These are phyloP conservation scores for Dissophora globulifera DNA, from an alignment of 192 early-diverging fungal genomes.

Conservation along the genomic window DNA sequence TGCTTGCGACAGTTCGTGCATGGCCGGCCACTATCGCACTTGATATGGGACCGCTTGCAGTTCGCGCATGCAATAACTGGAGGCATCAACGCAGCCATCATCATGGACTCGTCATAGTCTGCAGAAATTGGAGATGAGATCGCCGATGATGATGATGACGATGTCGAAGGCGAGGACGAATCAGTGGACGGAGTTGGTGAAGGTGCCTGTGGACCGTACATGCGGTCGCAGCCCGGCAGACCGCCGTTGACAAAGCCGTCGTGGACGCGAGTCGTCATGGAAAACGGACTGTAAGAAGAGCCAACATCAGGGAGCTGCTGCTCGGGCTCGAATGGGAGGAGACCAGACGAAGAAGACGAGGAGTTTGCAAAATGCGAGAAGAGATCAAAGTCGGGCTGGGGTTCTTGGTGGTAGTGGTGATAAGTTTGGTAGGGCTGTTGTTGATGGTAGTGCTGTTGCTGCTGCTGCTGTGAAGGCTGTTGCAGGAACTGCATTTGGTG, in stretches of 20 bases:
- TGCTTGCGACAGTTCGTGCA: slow-evolving; percentile 46
- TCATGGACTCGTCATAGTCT: slow-evolving; percentile 5
- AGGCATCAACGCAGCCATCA: neutral
- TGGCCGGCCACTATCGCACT: slow-evolving; percentile 42
- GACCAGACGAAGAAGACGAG: neutral
- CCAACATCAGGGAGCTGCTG: too few relatives aligned
- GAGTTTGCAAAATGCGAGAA: neutral
- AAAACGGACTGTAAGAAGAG: neutral
- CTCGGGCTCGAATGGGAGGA: slow-evolving; percentile 4
- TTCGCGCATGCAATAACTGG: slow-evolving; percentile 37
- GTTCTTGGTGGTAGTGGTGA: too few relatives aligned
- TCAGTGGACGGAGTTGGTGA: slow-evolving; percentile 9
- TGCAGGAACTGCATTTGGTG: neutral
- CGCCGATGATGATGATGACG: slow-evolving; percentile 22
- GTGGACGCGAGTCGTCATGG: neutral
- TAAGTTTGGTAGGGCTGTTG: too few relatives aligned
- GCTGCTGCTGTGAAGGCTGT: neutral
- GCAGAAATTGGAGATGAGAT: slow-evolving; percentile 15
- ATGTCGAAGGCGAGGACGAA: slow-evolving; percentile 23
- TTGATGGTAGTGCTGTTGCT: too few relatives aligned
- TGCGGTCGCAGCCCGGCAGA: neutral
- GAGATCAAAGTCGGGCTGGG: neutral
- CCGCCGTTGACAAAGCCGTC: neutral
- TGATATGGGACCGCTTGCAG: slow-evolving; percentile 49
- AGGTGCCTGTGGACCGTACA: neutral